Percentiles rank a stretch among this genome's conserved stretches.
These are phyloP conservation scores for Daldinia childiae DNA, from an alignment of 495 filamentous ascomycete species.

Conservation along the genomic window DNA sequence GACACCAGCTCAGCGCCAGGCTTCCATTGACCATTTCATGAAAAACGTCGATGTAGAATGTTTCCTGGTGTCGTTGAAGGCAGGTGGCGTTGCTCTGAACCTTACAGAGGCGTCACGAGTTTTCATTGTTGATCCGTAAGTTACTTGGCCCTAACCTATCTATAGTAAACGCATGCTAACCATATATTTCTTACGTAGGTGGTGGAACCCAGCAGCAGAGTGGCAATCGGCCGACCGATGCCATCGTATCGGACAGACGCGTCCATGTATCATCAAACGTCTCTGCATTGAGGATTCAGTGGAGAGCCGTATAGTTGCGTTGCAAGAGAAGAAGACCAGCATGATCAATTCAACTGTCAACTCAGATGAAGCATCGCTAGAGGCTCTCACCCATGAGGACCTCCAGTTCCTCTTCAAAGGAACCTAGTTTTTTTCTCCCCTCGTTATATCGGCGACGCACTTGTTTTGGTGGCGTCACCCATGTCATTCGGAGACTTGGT, in stretches of 20 bases:
- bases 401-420: slow-evolving; percentile 95
- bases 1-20: slow-evolving; percentile 90
- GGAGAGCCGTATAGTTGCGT: slow-evolving; percentile 89
- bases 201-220: slow-evolving; percentile 98
- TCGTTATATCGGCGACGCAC: neutral
- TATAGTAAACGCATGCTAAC: slow-evolving; percentile 43
- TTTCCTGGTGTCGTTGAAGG: slow-evolving; percentile 93
- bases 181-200: slow-evolving; percentile 57
- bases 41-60: slow-evolving; percentile 90
- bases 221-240: slow-evolving; percentile 98
- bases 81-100: slow-evolving; percentile 94
- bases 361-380: slow-evolving; percentile 84
- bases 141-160: slow-evolving; percentile 30
- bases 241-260: slow-evolving; percentile 93
- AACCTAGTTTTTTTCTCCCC: slow-evolving; percentile 22
- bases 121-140: slow-evolving; percentile 94
- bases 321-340: slow-evolving; percentile 97
- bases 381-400: slow-evolving; percentile 88
- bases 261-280: slow-evolving; percentile 92
- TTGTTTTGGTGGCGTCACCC: neutral
- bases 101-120: slow-evolving; percentile 92
- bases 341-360: slow-evolving; percentile 98
- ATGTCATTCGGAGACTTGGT: neutral
- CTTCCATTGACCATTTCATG: slow-evolving; percentile 93
- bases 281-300: slow-evolving; percentile 96